phyloP scores from a whole-genome alignment of 306 rosid species.

The Malus asiatica region DNA sequence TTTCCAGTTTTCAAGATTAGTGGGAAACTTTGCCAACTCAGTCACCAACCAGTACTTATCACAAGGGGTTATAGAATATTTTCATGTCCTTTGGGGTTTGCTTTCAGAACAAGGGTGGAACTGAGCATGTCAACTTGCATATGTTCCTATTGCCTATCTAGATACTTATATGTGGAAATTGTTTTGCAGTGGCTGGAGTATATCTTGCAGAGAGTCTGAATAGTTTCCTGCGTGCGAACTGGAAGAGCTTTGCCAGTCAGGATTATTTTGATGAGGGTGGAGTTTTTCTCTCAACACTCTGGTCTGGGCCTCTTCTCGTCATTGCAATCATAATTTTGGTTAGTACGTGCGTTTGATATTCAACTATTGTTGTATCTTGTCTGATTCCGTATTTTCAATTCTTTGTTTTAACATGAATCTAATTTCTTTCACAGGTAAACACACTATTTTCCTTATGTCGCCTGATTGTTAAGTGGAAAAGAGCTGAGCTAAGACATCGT shows the following conservation, averaged over 20 bases:
- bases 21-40: not conserved
- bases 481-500: slow-evolving; percentile 86
- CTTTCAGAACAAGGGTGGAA: not conserved
- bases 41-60: not conserved
- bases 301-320: slow-evolving; percentile 95
- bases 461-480: slow-evolving; percentile 88
- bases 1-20: not conserved
- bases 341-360: slow-evolving; percentile 21
- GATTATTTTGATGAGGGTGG: slow-evolving; percentile 87
- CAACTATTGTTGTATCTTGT: not conserved
- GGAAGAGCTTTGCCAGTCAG: slow-evolving; percentile 78
- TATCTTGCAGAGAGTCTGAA: slow-evolving; percentile 80
- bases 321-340: slow-evolving; percentile 85
- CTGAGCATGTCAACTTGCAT: not conserved
- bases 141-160: not conserved
- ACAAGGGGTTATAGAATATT: not conserved
- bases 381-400: not conserved
- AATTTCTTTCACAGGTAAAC: slow-evolving; percentile 56
- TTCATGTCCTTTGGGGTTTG: not conserved
- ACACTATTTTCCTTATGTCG: slow-evolving; percentile 77
- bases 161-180: slow-evolving; percentile 12
- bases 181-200: slow-evolving; percentile 79
- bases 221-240: slow-evolving; percentile 46
- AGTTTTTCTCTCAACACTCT: slow-evolving; percentile 64
- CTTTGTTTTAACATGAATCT: slow-evolving; percentile 4